These are phyloP conservation scores for Barnettozyma salicaria DNA, from an alignment of 805 yeast genomes.

Conservation along the genomic window DNA sequence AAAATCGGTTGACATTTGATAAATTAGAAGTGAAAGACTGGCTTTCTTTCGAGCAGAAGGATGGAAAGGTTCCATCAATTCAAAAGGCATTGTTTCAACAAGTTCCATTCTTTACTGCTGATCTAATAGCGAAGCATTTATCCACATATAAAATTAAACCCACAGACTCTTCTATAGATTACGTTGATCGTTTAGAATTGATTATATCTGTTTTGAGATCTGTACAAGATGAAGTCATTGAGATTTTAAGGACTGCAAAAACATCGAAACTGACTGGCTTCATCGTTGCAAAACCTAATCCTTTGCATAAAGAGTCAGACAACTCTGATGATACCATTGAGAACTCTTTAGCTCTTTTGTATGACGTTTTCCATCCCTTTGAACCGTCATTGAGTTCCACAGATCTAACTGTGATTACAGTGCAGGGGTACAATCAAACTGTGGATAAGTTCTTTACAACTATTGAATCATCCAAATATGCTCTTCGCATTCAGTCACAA, in stretches of 20 bases:
- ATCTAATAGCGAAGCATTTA: constrained; percentile 59
- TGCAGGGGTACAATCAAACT: constrained; percentile 71
- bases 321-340: constrained; percentile 37
- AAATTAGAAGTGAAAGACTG: constrained; percentile 23
- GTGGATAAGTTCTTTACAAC: constrained; percentile 82
- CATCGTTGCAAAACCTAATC: constrained; percentile 58
- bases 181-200: constrained; percentile 22
- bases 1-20: no score
- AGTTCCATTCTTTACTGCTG: constrained; percentile 72
- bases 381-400: constrained; percentile 39
- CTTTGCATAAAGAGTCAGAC: constrained; percentile 37
- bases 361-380: constrained; percentile 69
- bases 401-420: constrained; percentile 35
- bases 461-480: constrained; percentile 73
- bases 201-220: constrained; percentile 39
- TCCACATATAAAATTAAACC: constrained; percentile 41
- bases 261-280: constrained; percentile 45
- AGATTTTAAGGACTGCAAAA: no score
- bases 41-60: constrained; percentile 21
- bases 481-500: constrained; percentile 68
- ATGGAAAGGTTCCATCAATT: constrained; percentile 45
- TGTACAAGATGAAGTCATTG: constrained; percentile 40
- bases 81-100: constrained; percentile 65
- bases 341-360: constrained; percentile 39
- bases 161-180: constrained; percentile 31